These are phyloP conservation scores for Gracilaria vermiculophylla DNA, from an alignment of 23 red algal species.

Conservation along the genomic window DNA sequence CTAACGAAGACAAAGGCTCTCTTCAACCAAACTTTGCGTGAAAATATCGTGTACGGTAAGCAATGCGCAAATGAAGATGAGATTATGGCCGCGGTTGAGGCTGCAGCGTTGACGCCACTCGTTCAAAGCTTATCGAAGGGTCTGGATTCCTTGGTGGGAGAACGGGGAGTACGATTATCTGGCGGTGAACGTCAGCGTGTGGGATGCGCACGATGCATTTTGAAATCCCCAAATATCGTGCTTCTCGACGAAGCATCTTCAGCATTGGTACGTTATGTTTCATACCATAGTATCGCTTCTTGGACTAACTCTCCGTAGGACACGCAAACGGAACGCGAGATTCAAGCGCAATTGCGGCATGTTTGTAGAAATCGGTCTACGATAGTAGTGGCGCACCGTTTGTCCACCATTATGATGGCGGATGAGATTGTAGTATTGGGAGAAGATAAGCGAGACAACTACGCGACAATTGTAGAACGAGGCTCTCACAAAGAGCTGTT, in stretches of 20 bases:
- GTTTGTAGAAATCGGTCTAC: slow-evolving; percentile 27
- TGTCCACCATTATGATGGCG: slow-evolving; percentile 45
- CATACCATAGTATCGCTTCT: background rate
- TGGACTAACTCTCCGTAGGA: background rate
- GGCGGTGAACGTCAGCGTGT: slow-evolving; percentile 89
- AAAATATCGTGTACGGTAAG: slow-evolving; percentile 71
- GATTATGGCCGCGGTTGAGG: slow-evolving; percentile 11
- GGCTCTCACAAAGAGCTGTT: slow-evolving; percentile 57
- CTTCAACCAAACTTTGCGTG: slow-evolving; percentile 63
- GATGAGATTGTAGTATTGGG: slow-evolving; percentile 70
- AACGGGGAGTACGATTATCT: slow-evolving; percentile 61
- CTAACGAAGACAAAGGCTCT: slow-evolving; percentile 5
- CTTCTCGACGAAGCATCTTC: slow-evolving; percentile 81
- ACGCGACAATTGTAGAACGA: slow-evolving; percentile 12
- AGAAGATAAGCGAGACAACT: background rate
- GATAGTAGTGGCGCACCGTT: slow-evolving; percentile 70
- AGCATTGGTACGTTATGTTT: slow-evolving; percentile 33
- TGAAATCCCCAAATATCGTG: slow-evolving; percentile 48
- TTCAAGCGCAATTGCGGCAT: slow-evolving; percentile 47
- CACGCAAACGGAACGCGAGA: slow-evolving; percentile 58
- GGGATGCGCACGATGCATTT: slow-evolving; percentile 75
- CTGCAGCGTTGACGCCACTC: slow-evolving; percentile 53
- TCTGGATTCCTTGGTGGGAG: slow-evolving; percentile 72
- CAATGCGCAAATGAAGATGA: background rate
- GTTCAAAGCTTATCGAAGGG: slow-evolving; percentile 49